Conservation (phyloP, 495 filamentous ascomycete species). For the Podospora anserina region DNA sequence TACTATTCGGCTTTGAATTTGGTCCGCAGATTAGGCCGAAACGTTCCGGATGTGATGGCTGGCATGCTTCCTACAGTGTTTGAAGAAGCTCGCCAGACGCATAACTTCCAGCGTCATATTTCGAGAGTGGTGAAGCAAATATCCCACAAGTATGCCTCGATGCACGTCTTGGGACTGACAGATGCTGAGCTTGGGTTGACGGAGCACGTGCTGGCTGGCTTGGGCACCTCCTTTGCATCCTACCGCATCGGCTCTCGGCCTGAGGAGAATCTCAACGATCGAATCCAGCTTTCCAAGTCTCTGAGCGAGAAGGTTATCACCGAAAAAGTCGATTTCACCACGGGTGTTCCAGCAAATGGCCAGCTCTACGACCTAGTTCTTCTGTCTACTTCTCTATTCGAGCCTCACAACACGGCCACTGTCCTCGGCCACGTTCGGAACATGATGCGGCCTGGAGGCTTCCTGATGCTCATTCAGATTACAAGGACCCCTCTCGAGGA, state of each 20-base stretch:
- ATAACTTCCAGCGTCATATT: slow-evolving; percentile 33
- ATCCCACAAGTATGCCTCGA: slow-evolving; percentile 40
- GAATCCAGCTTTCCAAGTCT: slow-evolving; percentile 7
- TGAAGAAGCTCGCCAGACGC: slow-evolving; percentile 32
- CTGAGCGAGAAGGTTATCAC: slow-evolving; percentile 24
- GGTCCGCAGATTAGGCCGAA: slow-evolving; percentile 27
- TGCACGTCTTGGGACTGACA: slow-evolving; percentile 42
- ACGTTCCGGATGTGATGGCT: slow-evolving; percentile 27
- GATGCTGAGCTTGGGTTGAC: slow-evolving; percentile 30
- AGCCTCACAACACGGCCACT: slow-evolving; percentile 3
- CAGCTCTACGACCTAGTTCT: slow-evolving; percentile 39
- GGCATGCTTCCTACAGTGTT: slow-evolving; percentile 27
- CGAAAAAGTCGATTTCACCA: slow-evolving; percentile 28
- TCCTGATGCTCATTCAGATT: slow-evolving; percentile 38
- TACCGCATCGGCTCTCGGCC: slow-evolving; percentile 27
- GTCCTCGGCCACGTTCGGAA: slow-evolving; percentile 26
- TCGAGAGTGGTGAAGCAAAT: slow-evolving; percentile 40
- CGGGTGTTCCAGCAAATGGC: slow-evolving; percentile 2
- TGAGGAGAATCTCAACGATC: slow-evolving; percentile 20
- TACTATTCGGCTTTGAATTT: slow-evolving; percentile 31
- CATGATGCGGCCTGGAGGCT: slow-evolving; percentile 42
- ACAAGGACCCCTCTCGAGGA: slow-evolving; percentile 22
- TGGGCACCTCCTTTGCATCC: slow-evolving; percentile 35
- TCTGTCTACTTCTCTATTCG: slow-evolving; percentile 34
- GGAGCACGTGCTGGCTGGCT: slow-evolving; percentile 31